A percentile compares a stretch with the other conserved stretches of the same genome.
Evolutionary conservation across 129 eudicot genomes (phyloP).

Genomic region (Saussurea involucrata): DNA sequence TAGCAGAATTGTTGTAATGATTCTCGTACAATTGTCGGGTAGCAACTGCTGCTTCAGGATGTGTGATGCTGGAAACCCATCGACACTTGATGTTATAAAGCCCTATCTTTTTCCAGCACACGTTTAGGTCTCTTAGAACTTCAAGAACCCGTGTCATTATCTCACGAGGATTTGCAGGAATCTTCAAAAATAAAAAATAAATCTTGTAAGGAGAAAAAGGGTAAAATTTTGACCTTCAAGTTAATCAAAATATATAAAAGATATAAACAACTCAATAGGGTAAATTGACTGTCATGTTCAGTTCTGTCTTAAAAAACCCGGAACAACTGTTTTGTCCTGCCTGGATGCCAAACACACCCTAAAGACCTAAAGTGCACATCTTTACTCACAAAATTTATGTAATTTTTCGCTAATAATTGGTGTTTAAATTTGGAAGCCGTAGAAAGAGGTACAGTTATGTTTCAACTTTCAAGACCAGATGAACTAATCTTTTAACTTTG

Average conservation of each 20-base stretch:
- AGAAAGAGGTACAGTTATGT: background rate
- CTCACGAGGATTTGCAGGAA: slow-evolving; percentile 66
- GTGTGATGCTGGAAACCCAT: slow-evolving; percentile 43
- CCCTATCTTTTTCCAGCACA: slow-evolving; percentile 85
- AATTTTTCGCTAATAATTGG: background rate
- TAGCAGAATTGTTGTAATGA: slow-evolving; percentile 26
- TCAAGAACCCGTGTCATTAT: slow-evolving; percentile 75
- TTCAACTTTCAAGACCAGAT: background rate
- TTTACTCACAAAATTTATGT: background rate
- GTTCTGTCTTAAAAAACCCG: too few relatives aligned
- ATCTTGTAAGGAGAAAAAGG: background rate
- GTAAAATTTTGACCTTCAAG: background rate
- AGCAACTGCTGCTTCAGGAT: slow-evolving; percentile 25
- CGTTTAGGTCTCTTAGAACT: slow-evolving; percentile 65
- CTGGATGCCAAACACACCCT: too few relatives aligned
- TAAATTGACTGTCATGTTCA: too few relatives aligned
- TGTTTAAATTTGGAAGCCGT: background rate
- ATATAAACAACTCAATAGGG: too few relatives aligned
- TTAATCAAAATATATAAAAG: too few relatives aligned
- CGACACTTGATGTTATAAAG: slow-evolving; percentile 75
- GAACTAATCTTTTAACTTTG: background rate
- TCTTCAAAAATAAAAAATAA: slow-evolving; percentile 34
- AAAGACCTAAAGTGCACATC: background rate
- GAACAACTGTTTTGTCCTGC: too few relatives aligned
- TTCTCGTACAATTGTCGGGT: slow-evolving; percentile 22